A percentile compares a stretch with the other conserved stretches of the same genome.
phyloP scores from a whole-genome alignment of 1,139 yeast species.

The Geotrichum candidum region DNA sequence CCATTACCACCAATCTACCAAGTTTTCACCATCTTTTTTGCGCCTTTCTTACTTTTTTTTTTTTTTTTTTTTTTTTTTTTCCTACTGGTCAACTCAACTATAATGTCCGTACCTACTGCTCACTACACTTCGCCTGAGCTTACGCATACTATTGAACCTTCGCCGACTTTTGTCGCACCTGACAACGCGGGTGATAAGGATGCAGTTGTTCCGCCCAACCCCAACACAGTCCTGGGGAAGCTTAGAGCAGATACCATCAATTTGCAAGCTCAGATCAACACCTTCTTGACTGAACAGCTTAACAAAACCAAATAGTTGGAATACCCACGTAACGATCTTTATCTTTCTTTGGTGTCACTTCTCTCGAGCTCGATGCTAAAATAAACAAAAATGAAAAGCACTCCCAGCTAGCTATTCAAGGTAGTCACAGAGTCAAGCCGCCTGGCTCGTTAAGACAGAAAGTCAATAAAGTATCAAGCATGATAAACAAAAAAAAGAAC shows the following conservation, averaged over 20 bases:
- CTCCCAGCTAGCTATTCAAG: too few species aligned
- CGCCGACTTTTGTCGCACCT: neutral
- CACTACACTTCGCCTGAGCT: neutral
- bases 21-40: neutral
- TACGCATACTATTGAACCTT: neutral
- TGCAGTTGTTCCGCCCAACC: neutral
- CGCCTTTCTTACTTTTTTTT: neutral
- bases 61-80: too few species aligned
- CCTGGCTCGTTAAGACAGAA: neutral
- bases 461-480: neutral
- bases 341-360: too few species aligned
- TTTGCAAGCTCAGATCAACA: neutral
- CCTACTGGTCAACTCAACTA: neutral
- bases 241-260: neutral
- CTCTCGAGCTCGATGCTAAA: too few species aligned
- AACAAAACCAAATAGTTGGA: neutral
- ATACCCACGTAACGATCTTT: neutral
- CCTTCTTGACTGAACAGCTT: neutral
- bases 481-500: neutral
- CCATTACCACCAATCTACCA: neutral
- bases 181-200: neutral
- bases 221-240: neutral
- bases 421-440: neutral
- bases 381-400: too few species aligned
- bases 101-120: neutral